These are phyloP conservation scores for Ogataea trehalophila DNA, from an alignment of 805 yeast species.

Conservation along the genomic window DNA sequence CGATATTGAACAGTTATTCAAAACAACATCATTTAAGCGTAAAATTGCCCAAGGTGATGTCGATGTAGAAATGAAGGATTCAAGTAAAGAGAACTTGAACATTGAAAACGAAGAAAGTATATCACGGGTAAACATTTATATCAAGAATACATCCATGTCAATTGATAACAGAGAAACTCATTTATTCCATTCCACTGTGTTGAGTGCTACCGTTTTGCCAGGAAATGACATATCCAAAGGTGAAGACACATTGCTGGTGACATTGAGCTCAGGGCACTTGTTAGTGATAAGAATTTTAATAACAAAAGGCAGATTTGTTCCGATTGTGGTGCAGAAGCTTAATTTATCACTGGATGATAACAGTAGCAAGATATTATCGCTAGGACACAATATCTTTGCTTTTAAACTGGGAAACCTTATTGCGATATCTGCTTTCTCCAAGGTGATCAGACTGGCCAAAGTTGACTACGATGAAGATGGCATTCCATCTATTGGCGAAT, in stretches of 20 bases:
- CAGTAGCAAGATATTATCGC: constrained; percentile 8
- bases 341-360: constrained; percentile 3
- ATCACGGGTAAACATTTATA: constrained; percentile 14
- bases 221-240: constrained; percentile 14
- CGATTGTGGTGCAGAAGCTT: constrained; percentile 19
- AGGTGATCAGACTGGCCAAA: constrained; percentile 13
- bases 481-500: constrained; percentile 12
- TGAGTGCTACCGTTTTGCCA: constrained; percentile 22
- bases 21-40: background rate
- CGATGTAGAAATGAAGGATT: constrained; percentile 2
- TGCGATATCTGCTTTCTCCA: constrained; percentile 22
- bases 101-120: constrained; percentile 1
- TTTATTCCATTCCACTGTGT: constrained; percentile 17
- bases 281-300: constrained; percentile 18
- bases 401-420: constrained; percentile 17
- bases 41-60: background rate
- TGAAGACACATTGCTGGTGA: constrained; percentile 26
- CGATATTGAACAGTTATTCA: constrained; percentile 10
- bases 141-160: constrained; percentile 22
- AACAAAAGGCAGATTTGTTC: constrained; percentile 14
- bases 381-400: constrained; percentile 16
- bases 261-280: constrained; percentile 18
- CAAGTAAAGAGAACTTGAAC: background rate
- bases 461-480: constrained; percentile 17
- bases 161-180: constrained; percentile 16